These are phyloP conservation scores for Colletotrichum falcatum DNA, from an alignment of 2,329 filamentous ascomycete species.

Conservation along the genomic window DNA sequence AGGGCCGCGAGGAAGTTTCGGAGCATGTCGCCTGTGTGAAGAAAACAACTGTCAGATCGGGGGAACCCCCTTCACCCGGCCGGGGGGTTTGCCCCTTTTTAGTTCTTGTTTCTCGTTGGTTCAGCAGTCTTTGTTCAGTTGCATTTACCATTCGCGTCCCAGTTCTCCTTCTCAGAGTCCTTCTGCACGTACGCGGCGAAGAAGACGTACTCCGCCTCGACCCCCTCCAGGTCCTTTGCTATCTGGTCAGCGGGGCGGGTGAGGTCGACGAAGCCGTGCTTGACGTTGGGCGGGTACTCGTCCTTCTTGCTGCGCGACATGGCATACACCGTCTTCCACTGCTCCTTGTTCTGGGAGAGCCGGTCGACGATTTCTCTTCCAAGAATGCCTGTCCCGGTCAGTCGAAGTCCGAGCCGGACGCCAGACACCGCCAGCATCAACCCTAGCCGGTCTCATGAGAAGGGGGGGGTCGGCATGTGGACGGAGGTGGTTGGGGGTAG, in stretches of 20 bases:
- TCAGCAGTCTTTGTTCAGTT: no score
- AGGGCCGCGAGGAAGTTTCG: slow-evolving; percentile 61
- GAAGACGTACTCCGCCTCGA: slow-evolving; percentile 45
- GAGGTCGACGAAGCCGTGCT: slow-evolving; percentile 45
- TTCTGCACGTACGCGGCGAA: slow-evolving; percentile 46
- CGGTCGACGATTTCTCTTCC: slow-evolving; percentile 45
- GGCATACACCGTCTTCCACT: slow-evolving; percentile 45
- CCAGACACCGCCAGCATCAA: not conserved
- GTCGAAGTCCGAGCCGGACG: not conserved
- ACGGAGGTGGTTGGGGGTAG: not conserved
- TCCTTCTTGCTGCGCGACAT: slow-evolving; percentile 46
- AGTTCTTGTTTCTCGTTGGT: no score
- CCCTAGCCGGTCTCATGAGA: not conserved
- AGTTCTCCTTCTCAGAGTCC: slow-evolving; percentile 44
- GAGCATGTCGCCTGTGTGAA: slow-evolving; percentile 56
- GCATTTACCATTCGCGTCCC: slow-evolving; percentile 47
- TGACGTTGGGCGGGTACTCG: slow-evolving; percentile 42
- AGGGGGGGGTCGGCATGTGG: not conserved
- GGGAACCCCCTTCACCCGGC: no score
- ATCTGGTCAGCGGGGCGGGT: slow-evolving; percentile 43
- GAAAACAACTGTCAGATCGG: not conserved
- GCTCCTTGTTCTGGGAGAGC: slow-evolving; percentile 33
- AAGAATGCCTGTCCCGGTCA: slow-evolving; percentile 41
- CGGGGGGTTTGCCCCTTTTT: no score
- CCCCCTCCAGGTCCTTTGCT: slow-evolving; percentile 43